These are phyloP conservation scores for Suhomyces chickasaworum DNA, from an alignment of 1,139 yeast genomes.

Conservation along the genomic window DNA sequence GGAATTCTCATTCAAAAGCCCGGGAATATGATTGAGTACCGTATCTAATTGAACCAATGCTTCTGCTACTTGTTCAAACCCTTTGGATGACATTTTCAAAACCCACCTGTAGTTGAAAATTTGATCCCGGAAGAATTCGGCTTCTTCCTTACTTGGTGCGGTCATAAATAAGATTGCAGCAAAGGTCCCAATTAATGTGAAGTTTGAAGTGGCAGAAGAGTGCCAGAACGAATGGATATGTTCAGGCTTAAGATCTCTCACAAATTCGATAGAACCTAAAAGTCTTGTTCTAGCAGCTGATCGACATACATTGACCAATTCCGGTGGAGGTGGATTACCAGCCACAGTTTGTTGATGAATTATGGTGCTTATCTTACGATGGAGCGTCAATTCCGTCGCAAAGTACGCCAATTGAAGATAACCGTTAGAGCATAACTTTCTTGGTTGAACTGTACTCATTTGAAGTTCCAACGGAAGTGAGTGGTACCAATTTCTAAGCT, in stretches of 20 bases:
- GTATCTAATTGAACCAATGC: constrained; percentile 71
- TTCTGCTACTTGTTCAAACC: constrained; percentile 71
- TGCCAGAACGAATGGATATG: constrained; percentile 91
- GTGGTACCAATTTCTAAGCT: constrained; percentile 82
- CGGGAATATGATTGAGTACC: constrained; percentile 67
- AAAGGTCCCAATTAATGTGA: constrained; percentile 82
- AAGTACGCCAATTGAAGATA: constrained; percentile 81
- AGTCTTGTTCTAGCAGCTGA: constrained; percentile 82
- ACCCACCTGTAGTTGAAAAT: constrained; percentile 76
- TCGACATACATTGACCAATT: constrained; percentile 68
- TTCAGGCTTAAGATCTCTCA: constrained; percentile 72
- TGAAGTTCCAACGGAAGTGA: constrained; percentile 70
- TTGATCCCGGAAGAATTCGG: constrained; percentile 62
- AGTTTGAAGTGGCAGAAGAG: constrained; percentile 72
- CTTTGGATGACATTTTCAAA: constrained; percentile 68
- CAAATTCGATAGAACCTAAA: constrained; percentile 79
- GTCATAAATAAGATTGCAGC: constrained; percentile 76
- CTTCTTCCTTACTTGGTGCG: constrained; percentile 60
- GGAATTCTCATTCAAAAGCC: constrained; percentile 51
- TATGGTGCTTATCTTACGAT: constrained; percentile 72
- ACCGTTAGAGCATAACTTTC: constrained; percentile 69
- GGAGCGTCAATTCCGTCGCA: constrained; percentile 78
- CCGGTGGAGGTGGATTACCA: constrained; percentile 53
- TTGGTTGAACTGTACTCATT: constrained; percentile 60
- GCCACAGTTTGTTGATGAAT: constrained; percentile 45